phyloP scores from a whole-genome alignment of 2,329 filamentous ascomycete species.

The Aspergillus melleus region DNA sequence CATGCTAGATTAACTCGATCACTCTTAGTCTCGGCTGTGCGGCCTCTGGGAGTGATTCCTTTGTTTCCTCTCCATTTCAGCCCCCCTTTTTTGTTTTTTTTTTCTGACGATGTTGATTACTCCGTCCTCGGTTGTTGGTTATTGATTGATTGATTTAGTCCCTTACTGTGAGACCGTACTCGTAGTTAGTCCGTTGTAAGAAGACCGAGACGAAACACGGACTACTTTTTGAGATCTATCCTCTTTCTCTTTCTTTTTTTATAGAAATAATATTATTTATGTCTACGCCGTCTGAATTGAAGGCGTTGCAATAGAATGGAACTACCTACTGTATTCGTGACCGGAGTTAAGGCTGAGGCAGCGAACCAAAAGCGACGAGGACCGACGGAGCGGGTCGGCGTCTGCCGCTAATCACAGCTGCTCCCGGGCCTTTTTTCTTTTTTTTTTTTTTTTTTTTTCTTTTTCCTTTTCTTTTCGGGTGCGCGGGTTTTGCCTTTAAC shows the following conservation, averaged over 20 bases:
- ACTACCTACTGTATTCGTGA: neutral
- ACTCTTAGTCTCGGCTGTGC: neutral
- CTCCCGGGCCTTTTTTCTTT: neutral
- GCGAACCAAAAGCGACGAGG: neutral
- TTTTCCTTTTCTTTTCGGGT: neutral
- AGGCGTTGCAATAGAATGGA: neutral
- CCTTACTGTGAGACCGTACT: neutral
- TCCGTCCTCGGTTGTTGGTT: neutral
- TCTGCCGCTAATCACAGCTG: neutral
- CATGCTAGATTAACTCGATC: constrained; percentile 12
- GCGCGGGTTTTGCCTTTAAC: constrained; percentile 7
- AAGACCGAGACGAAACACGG: neutral
- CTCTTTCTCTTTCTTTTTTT: too few species aligned
- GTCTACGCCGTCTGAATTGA: neutral
- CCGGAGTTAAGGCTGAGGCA: neutral
- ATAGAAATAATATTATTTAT: too few species aligned
- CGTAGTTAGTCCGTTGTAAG: too few species aligned
- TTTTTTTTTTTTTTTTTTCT: neutral
- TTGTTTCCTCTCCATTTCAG: neutral
- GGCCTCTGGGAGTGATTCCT: neutral
- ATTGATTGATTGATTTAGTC: neutral
- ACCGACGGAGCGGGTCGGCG: constrained; percentile 17
- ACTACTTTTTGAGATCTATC: neutral
- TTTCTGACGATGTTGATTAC: neutral
- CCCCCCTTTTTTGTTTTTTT: neutral